Conservation (phyloP, 2,329 filamentous ascomycete species). For the Diaporthe sp. region DNA sequence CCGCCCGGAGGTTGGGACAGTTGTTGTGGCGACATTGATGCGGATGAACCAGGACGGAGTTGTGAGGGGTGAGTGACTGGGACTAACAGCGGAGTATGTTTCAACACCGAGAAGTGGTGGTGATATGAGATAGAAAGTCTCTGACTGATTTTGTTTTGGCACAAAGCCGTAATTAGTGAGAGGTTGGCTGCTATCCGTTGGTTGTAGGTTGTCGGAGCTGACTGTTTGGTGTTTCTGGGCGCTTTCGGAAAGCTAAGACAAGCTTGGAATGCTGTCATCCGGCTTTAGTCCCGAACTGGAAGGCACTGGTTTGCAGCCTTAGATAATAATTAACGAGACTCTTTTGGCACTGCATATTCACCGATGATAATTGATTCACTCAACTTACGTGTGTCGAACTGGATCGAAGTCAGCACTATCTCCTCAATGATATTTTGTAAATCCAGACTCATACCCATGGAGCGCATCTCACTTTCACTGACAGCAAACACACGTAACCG, state of each 20-base stretch:
- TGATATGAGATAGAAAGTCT: too few species aligned
- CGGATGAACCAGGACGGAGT: not conserved
- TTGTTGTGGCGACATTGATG: not conserved
- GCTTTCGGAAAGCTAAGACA: not conserved
- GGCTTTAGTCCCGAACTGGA: slow-evolving; percentile 10
- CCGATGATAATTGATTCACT: not conserved
- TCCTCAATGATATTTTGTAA: too few species aligned
- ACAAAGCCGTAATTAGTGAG: too few species aligned
- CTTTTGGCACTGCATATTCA: too few species aligned
- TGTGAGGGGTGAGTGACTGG: not conserved
- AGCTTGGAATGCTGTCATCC: not conserved
- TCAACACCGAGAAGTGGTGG: too few species aligned
- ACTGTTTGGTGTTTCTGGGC: not conserved
- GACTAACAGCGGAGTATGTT: too few species aligned
- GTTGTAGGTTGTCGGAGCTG: not conserved
- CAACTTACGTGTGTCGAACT: fast-evolving
- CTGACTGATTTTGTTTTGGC: too few species aligned
- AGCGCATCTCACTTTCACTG: not conserved
- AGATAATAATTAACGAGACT: not conserved
- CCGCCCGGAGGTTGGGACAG: not conserved
- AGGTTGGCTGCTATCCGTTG: not conserved
- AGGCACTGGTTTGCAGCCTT: not conserved
- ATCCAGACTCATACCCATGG: not conserved
- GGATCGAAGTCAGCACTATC: not conserved
- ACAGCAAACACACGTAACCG: not conserved